These are phyloP conservation scores for Diaporthe sp. DNA, from an alignment of 2,329 filamentous ascomycete species.

Conservation along the genomic window DNA sequence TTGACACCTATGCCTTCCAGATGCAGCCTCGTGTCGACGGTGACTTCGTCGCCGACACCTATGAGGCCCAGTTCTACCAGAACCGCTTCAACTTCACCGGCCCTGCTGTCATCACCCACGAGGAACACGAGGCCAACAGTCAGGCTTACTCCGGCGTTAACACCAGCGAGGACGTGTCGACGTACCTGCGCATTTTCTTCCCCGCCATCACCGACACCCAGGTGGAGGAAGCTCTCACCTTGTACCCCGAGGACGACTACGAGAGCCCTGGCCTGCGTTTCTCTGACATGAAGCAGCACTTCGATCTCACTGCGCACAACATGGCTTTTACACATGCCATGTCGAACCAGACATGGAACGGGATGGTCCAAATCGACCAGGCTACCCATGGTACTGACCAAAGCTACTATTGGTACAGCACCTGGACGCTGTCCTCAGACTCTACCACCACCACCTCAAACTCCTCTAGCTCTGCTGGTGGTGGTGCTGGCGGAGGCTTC, in stretches of 20 bases:
- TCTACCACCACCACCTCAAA: slow-evolving; percentile 31
- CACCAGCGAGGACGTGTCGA: slow-evolving; percentile 45
- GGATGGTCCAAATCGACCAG: slow-evolving; percentile 43
- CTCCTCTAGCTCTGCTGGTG: slow-evolving; percentile 33
- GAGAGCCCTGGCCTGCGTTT: slow-evolving; percentile 47
- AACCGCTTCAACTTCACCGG: slow-evolving; percentile 48
- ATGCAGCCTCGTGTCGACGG: slow-evolving; percentile 50
- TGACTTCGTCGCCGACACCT: slow-evolving; percentile 47
- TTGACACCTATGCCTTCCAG: slow-evolving; percentile 44
- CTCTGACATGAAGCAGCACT: slow-evolving; percentile 48
- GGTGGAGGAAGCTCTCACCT: slow-evolving; percentile 42
- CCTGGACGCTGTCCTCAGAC: slow-evolving; percentile 38
- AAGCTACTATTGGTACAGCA: slow-evolving; percentile 48
- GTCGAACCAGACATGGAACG: slow-evolving; percentile 50
- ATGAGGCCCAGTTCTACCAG: slow-evolving; percentile 49
- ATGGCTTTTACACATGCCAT: slow-evolving; percentile 47
- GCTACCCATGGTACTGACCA: slow-evolving; percentile 50
- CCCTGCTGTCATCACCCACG: slow-evolving; percentile 48
- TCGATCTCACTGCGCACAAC: slow-evolving; percentile 47
- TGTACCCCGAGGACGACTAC: slow-evolving; percentile 48
- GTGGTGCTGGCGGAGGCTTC: slow-evolving; percentile 29
- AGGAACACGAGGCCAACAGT: slow-evolving; percentile 47
- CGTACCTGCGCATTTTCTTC: slow-evolving; percentile 46
- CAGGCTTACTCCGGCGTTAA: slow-evolving; percentile 44
- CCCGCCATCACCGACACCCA: slow-evolving; percentile 47